Base-by-base conservation (phyloP, 2,329 filamentous ascomycete species). In the Hymenoscyphus linearis region DNA sequence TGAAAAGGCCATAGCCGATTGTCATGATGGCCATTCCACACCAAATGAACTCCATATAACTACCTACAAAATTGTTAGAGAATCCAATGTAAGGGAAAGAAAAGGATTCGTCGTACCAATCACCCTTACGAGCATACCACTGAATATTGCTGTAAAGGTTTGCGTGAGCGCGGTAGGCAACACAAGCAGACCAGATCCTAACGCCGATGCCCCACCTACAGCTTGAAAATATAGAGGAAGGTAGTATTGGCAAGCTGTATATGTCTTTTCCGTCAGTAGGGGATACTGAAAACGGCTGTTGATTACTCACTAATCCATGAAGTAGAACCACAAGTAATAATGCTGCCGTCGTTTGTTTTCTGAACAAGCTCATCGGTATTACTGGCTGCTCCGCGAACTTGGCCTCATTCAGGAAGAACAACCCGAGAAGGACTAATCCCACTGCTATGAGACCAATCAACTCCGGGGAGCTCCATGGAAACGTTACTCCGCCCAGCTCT, bases 361-460 rank as follows among this genome's bases (percentile, higher is more conserved):
- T 78, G 77, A 96, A 95, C 14, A 96, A 77, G 0, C 82, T 79
- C 13, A 89, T 74, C 0, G 91, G 91, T 71, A 95, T 90, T 59
- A 96, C 78, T 1, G 92, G 91, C 66, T 89, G 91, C 60, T 80
- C 83, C 58, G 91, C 89, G 26, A 90, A 69, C 66, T 83, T 85
- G 75, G 82, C 83, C 74, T 96, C 91, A 67, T 86, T 84, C 18
- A 89, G 58, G 66, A 86, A 76, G 73, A 96, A 96, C 34, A 66
- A 27, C 3, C 55, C 31, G 3, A 89, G 80, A 13, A 82, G 77
- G 40, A 88, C 62, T 34, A 82, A 70, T 25, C 91, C 91, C 67
- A 93, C 91, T 55, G 93, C 76, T 65, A 96, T 80, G 27, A 96
- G 80, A 69, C 89, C 92, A 68, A 96, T 81, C 34, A 93, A 88